Base-by-base conservation (phyloP, 495 filamentous ascomycete species). In the Penicillium nucicola region DNA sequence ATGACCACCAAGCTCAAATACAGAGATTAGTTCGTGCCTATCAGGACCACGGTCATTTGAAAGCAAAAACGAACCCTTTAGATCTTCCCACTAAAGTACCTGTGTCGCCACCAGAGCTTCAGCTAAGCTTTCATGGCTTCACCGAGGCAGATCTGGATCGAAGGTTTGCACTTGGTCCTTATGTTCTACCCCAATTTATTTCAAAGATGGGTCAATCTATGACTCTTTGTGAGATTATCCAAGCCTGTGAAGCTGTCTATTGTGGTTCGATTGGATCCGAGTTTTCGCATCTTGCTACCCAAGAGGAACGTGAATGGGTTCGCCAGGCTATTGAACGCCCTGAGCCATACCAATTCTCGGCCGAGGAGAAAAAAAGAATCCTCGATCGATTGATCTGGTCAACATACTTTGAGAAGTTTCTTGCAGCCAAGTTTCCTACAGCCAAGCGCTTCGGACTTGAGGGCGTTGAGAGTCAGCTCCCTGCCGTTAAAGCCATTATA, bases 401-500 rank as follows among this genome's bases (percentile, higher is more conserved):
- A 67, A 90, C 90, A 53, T 96, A 87, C 72, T 98, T 98, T 67
- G 93, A 98, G 71, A 71, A 80, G 40, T 98, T 98, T 81, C 72
- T 95, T 52, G 83, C 92, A 23, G 95, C 89, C 47, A 98, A 98
- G 72, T 97, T 95, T 77, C 95, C 95, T 62, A 98, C 97, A 72
- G 93, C 97, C 77, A 98, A 98, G 81, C 86, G 93, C 57, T 98
- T 98, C 72, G 93, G 93, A 72, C 81, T 98, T 14, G 93, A 98
- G 72, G 93, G 93, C 59, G 95, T 90, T 62, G 95, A 97, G 69
- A 88, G 88, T 30, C 80, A 97, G 48, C 92, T 98, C 15, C 93
- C 93, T 23, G 93, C 95, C 71, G 97, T 98, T 95, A 98, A 98
- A 80, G 93, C 92, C 38, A 77, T 98, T 45, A 98, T 98, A 44